Conservation (phyloP, 2,329 filamentous ascomycete species). For the Pezicula carpinea region DNA sequence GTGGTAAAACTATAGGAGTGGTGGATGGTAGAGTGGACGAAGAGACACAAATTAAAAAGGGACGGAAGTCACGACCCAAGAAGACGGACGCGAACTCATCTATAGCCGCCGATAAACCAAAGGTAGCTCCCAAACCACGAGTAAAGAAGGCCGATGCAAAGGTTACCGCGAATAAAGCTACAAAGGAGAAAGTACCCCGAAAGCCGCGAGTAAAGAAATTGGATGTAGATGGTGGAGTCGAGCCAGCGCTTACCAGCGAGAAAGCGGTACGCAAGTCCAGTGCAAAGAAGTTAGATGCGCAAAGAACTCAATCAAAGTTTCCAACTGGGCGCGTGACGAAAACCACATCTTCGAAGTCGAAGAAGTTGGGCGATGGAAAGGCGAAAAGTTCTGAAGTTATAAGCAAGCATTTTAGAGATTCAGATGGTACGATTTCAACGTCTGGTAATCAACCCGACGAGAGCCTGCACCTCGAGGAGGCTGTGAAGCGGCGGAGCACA, state of each 20-base stretch:
- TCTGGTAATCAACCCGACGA: conserved; percentile 12
- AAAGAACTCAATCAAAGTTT: conserved; percentile 27
- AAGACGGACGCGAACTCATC: conserved; percentile 9
- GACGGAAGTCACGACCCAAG: conserved; percentile 17
- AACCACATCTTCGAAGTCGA: conserved; percentile 16
- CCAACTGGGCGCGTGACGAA: conserved; percentile 31
- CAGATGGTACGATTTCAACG: background rate
- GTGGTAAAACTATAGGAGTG: background rate
- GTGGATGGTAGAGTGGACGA: background rate
- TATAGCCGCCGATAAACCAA: too few relatives aligned
- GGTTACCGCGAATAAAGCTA: background rate
- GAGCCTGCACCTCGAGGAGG: conserved; percentile 28
- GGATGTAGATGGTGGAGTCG: conserved; percentile 3
- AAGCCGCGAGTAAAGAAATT: background rate
- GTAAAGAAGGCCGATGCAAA: conserved; percentile 18
- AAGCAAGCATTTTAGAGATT: conserved; percentile 30
- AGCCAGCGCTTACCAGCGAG: conserved; percentile 10
- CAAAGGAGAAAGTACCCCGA: background rate
- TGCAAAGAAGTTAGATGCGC: conserved; percentile 22
- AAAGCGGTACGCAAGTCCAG: conserved; percentile 19
- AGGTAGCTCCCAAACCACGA: background rate
- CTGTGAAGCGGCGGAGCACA: conserved; percentile 49
- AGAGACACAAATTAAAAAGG: conserved; percentile 16
- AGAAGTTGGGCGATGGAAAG: conserved; percentile 9
- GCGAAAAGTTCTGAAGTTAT: conserved; percentile 21